These are phyloP conservation scores for Hymenoscyphus salicellus DNA, from an alignment of 2,329 filamentous ascomycete genomes.

Conservation along the genomic window DNA sequence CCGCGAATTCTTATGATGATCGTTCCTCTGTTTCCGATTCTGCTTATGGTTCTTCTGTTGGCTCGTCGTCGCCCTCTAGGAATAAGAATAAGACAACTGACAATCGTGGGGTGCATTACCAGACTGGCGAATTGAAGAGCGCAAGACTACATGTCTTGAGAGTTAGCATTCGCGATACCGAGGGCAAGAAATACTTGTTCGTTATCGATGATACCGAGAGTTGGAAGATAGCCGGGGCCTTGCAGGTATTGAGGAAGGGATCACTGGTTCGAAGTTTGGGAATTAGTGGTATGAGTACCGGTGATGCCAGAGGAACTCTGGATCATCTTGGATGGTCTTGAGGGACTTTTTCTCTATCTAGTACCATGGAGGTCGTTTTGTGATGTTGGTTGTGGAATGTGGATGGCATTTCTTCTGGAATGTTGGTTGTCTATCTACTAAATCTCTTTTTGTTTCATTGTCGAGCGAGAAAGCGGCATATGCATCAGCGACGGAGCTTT, in stretches of 20 bases:
- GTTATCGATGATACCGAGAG: conserved; percentile 62
- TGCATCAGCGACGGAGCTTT: conserved; percentile 17
- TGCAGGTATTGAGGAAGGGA: conserved; percentile 59
- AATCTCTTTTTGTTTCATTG: neutral
- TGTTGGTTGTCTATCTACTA: conserved; percentile 5
- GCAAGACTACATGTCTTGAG: conserved; percentile 61
- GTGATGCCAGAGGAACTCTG: conserved; percentile 54
- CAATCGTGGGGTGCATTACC: conserved; percentile 32
- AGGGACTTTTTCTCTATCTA: neutral
- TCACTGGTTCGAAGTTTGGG: conserved; percentile 59
- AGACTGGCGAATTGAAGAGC: conserved; percentile 53
- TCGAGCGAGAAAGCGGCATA: conserved; percentile 13
- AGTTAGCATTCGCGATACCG: conserved; percentile 62
- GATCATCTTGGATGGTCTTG: conserved; percentile 53
- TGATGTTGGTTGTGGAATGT: conserved; percentile 12
- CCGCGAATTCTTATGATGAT: conserved; percentile 29
- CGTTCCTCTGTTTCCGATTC: conserved; percentile 32
- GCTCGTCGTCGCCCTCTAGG: conserved; percentile 26
- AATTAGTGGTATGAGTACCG: conserved; percentile 52
- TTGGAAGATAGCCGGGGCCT: conserved; percentile 63
- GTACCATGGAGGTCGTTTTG: neutral
- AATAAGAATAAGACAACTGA: conserved; percentile 27
- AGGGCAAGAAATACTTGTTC: conserved; percentile 64
- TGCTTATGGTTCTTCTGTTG: conserved; percentile 33
- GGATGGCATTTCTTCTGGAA: conserved; percentile 1